These are phyloP conservation scores for Fusarium sp. DNA, from an alignment of 2,329 filamentous ascomycete genomes.

Conservation along the genomic window DNA sequence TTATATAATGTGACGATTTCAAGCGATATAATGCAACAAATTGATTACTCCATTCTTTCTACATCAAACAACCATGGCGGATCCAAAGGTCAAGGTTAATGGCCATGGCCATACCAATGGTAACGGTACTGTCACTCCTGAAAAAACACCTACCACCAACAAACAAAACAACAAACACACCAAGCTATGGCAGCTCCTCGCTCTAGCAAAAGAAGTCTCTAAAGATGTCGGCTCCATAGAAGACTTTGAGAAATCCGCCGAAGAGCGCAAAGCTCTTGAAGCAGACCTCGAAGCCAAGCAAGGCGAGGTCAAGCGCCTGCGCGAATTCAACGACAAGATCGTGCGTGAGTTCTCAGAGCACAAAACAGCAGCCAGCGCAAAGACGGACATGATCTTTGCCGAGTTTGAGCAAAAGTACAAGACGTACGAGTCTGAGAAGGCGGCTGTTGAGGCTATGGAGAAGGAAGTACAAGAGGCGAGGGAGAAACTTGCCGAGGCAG, in stretches of 20 bases:
- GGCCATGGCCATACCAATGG: slow-evolving; percentile 25
- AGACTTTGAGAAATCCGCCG: slow-evolving; percentile 43
- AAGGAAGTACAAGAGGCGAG: slow-evolving; percentile 59
- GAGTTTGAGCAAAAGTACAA: slow-evolving; percentile 46
- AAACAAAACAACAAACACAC: slow-evolving; percentile 26
- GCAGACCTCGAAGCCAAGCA: slow-evolving; percentile 43
- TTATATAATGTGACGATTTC: slow-evolving; percentile 41
- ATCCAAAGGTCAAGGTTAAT: slow-evolving; percentile 46
- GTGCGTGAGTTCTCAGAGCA: slow-evolving; percentile 42
- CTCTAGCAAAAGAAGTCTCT: slow-evolving; percentile 45
- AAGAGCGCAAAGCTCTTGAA: slow-evolving; percentile 40
- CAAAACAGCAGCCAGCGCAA: slow-evolving; percentile 36
- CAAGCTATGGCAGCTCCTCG: slow-evolving; percentile 46
- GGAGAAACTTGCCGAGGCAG: slow-evolving; percentile 54
- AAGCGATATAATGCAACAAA: slow-evolving; percentile 23
- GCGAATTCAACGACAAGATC: slow-evolving; percentile 45
- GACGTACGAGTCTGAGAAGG: slow-evolving; percentile 45
- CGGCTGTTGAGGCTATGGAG: slow-evolving; percentile 56
- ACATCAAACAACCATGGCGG: slow-evolving; percentile 41
- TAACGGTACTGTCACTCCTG: slow-evolving; percentile 37
- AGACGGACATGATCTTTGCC: slow-evolving; percentile 38
- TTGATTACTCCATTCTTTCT: slow-evolving; percentile 23
- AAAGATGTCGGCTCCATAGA: slow-evolving; percentile 46
- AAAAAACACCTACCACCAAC: slow-evolving; percentile 7
- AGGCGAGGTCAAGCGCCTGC: slow-evolving; percentile 42